Conservation (phyloP, 345 rosid genomes). For the Acer campestre region DNA sequence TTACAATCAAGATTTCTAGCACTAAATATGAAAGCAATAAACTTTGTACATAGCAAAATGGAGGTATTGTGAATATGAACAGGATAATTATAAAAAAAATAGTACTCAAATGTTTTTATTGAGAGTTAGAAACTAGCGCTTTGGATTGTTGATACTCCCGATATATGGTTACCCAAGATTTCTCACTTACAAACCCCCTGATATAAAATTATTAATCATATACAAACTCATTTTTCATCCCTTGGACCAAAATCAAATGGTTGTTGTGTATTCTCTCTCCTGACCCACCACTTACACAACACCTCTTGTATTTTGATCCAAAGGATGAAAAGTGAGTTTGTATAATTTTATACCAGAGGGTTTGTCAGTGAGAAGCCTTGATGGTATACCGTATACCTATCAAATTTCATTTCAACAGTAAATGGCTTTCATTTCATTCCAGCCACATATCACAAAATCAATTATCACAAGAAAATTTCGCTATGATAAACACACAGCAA, state of each 20-base stretch:
- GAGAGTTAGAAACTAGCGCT: not conserved
- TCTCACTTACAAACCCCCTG: too few relatives aligned
- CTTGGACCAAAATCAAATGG: too few relatives aligned
- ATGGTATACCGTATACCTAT: not conserved
- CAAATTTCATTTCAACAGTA: not conserved
- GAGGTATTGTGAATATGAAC: not conserved
- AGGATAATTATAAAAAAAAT: not conserved
- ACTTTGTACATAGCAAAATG: not conserved
- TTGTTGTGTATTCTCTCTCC: too few relatives aligned
- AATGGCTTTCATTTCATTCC: not conserved
- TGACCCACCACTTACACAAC: too few relatives aligned
- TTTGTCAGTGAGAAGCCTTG: too few relatives aligned
- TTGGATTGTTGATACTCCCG: not conserved
- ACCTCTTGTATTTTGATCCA: too few relatives aligned
- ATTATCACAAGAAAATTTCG: not conserved
- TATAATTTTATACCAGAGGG: too few relatives aligned
- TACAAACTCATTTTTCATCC: too few relatives aligned
- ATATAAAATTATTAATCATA: too few relatives aligned
- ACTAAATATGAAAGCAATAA: not conserved
- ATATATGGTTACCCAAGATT: not conserved
- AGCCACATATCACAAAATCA: not conserved
- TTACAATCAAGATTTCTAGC: not conserved
- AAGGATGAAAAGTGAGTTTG: too few relatives aligned
- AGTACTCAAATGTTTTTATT: not conserved
- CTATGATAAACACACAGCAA: not conserved